Evolutionary conservation across 2,329 filamentous ascomycete genomes (phyloP).

Genomic region (Phaeoacremonium minimum): DNA sequence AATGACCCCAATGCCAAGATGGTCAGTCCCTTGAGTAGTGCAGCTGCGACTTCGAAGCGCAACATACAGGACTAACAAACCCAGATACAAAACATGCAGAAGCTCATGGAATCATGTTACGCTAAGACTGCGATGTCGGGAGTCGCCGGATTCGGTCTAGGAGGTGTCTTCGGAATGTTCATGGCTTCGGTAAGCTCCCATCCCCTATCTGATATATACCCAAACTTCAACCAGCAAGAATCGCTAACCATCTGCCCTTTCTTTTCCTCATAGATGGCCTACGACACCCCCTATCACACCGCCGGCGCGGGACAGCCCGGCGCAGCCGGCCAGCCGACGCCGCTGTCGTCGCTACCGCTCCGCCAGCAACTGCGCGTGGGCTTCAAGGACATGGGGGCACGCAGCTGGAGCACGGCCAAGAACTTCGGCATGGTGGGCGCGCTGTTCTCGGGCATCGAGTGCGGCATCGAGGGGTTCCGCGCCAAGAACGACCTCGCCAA

Average conservation of each 20-base stretch:
- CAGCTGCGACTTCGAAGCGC: slow-evolving; percentile 2
- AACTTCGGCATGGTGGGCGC: slow-evolving; percentile 94
- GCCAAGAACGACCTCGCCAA: slow-evolving; percentile 94
- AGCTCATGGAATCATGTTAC: slow-evolving; percentile 86
- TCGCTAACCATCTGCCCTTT: slow-evolving; percentile 2
- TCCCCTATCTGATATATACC: not conserved
- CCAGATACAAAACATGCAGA: slow-evolving; percentile 59
- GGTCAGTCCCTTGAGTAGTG: slow-evolving; percentile 13
- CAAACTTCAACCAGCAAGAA: not conserved
- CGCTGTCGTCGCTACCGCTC: slow-evolving; percentile 65
- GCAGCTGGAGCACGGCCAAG: slow-evolving; percentile 79
- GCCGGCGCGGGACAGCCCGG: slow-evolving; percentile 29
- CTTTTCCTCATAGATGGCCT: slow-evolving; percentile 70
- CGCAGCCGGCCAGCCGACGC: slow-evolving; percentile 19
- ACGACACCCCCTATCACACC: slow-evolving; percentile 81
- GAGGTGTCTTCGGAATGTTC: slow-evolving; percentile 92
- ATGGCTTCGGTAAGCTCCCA: slow-evolving; percentile 77
- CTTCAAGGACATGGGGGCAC: slow-evolving; percentile 90
- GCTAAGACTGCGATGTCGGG: slow-evolving; percentile 87
- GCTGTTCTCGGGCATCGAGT: slow-evolving; percentile 89
- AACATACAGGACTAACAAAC: not conserved
- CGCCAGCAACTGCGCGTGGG: slow-evolving; percentile 79
- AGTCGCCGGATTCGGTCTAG: slow-evolving; percentile 89
- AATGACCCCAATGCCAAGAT: slow-evolving; percentile 49
- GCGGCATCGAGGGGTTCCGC: slow-evolving; percentile 85